Evolutionary conservation across 139 green algal species (phyloP).

Genomic region (Dunaliella primolecta): DNA sequence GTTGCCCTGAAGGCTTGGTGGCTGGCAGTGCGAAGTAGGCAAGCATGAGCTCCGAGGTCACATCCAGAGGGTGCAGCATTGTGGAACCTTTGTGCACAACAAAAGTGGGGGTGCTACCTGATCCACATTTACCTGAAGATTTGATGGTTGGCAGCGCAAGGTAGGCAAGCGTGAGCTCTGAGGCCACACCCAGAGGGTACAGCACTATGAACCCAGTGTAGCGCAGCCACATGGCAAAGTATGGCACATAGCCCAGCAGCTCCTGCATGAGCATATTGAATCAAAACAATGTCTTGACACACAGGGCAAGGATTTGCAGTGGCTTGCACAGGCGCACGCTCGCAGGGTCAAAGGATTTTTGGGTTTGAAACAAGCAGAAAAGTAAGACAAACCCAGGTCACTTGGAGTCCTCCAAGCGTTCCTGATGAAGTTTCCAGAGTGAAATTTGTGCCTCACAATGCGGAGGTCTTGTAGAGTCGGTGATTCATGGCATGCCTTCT

Average conservation of each 20-base stretch:
- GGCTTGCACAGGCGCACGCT: neutral
- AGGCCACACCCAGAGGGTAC: constrained; percentile 86
- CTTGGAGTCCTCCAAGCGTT: neutral
- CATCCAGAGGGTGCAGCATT: too few species aligned
- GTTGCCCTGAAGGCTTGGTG: too few species aligned
- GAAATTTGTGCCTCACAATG: neutral
- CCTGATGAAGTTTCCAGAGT: neutral
- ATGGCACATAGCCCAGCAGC: constrained; percentile 53
- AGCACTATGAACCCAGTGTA: constrained; percentile 90
- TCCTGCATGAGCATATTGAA: constrained; percentile 28
- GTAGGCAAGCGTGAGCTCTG: constrained; percentile 77
- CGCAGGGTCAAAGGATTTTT: neutral
- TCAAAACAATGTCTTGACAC: neutral
- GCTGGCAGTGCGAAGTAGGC: too few species aligned
- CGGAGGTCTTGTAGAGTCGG: too few species aligned
- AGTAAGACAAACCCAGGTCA: neutral
- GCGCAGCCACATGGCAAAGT: constrained; percentile 79
- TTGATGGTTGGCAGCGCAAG: constrained; percentile 67
- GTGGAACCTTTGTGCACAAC: too few species aligned
- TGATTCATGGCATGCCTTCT: too few species aligned
- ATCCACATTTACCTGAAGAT: constrained; percentile 1
- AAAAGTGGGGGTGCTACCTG: too few species aligned
- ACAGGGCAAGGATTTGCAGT: neutral
- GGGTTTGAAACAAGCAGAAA: too few species aligned
- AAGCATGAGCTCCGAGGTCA: too few species aligned